Base-by-base conservation (phyloP, 371 early-diverging fungal species). In the Mycotypha africana region DNA sequence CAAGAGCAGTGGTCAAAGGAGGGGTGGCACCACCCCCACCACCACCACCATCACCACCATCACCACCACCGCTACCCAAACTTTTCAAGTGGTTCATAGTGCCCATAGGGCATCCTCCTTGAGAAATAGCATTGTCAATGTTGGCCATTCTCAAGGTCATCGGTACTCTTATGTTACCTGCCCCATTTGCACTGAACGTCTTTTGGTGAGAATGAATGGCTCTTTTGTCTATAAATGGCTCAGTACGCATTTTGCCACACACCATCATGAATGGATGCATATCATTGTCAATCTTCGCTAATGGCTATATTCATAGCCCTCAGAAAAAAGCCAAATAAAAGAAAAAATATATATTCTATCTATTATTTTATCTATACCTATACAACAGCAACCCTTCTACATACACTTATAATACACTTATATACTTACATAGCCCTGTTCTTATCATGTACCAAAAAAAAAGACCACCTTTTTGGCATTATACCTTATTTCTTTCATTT, bases 231-330 rank as follows among this genome's bases (percentile, higher is more conserved):
- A 68, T 43, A 73, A 69, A 28, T 73, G 69, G 69, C 63, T 73
- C 40, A 68, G 63, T 45, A 56, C 52, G 12, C 73, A 73, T 39
- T 73, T 73, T 24, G 52, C 72, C 22, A 66, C 58, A 7, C 61
- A 65, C 38, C 72, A 72, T 37, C 63, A 65, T 37, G 72, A 72
- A 59, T 65, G 63, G 60, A 62, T 72, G 47, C 72, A 72, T 45
- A 66, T 72, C 38, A 62, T 72, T 30, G 68, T 72, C 11, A 72
- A 72, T 32, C 45, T 72, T 31, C 63, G 59, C 30, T 49, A 45
- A 42, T 38, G n/a, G n/a, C n/a, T n/a, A n/a, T n/a, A n/a, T n/a
- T n/a, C n/a, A n/a, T n/a, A n/a, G n/a, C n/a, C n/a, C n/a, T n/a
- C n/a, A n/a, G n/a, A n/a, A n/a, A 21, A 20, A 20, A 38, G 22